Evolutionary conservation across 768 basidiomycete genomes (phyloP).

Genomic region (Leccinum broughii): DNA sequence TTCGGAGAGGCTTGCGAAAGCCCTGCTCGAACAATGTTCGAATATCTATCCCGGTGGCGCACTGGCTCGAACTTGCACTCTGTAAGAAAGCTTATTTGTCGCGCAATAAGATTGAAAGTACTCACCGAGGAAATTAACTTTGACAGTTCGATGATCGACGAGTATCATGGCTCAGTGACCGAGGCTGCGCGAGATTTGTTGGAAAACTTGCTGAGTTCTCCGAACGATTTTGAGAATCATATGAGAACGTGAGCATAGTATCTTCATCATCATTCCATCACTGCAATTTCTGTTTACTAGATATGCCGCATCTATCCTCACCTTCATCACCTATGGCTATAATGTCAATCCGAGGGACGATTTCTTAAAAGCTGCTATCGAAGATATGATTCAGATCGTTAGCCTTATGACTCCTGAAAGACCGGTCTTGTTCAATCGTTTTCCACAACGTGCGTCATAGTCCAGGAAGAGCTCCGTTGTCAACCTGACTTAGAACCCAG

Average conservation of each 20-base stretch:
- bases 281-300: constrained; percentile 6
- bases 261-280: background rate
- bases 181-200: constrained; percentile 10
- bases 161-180: constrained; percentile 14
- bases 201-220: constrained; percentile 11
- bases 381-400: constrained; percentile 11
- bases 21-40: constrained; percentile 29
- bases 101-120: constrained; percentile 19
- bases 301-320: constrained; percentile 21
- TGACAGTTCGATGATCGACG: constrained; percentile 9
- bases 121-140: constrained; percentile 22
- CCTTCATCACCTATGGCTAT: constrained; percentile 24
- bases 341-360: constrained; percentile 20
- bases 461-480: background rate
- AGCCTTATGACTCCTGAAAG: constrained; percentile 22
- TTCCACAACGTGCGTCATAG: constrained; percentile 23
- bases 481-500: constrained; percentile 10
- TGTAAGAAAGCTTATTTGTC: constrained; percentile 9
- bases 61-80: constrained; percentile 5
- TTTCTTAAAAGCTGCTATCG: constrained; percentile 16
- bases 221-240: constrained; percentile 17
- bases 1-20: constrained; percentile 23
- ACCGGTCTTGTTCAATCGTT: constrained; percentile 16
- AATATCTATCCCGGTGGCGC: constrained; percentile 25
- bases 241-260: constrained; percentile 21